These are phyloP conservation scores for Akanthomyces uredinophilus DNA, from an alignment of 2,329 filamentous ascomycete species.

Conservation along the genomic window DNA sequence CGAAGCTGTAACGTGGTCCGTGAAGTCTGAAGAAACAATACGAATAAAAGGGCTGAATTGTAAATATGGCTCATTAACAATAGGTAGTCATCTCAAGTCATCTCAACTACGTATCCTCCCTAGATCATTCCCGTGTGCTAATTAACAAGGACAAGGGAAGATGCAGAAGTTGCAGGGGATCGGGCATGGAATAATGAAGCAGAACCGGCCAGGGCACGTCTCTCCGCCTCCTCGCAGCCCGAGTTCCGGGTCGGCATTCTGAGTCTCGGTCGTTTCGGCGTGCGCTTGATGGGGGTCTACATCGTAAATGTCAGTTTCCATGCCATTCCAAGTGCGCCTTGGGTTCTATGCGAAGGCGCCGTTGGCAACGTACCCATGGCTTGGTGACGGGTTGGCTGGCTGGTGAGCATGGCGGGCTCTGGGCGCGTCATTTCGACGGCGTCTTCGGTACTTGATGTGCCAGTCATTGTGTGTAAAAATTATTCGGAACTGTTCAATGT, in stretches of 20 bases:
- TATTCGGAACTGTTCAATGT: too few species aligned
- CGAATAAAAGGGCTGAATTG: neutral
- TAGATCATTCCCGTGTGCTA: neutral
- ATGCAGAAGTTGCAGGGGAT: conserved; percentile 33
- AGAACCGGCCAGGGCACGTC: conserved; percentile 31
- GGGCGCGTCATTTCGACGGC: neutral
- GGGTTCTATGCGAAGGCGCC: neutral
- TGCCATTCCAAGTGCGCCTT: neutral
- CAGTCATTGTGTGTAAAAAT: neutral
- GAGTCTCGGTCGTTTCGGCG: conserved; percentile 18
- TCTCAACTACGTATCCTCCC: neutral
- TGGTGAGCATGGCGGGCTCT: conserved; percentile 2
- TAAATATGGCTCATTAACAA: neutral
- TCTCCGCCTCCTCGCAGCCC: conserved; percentile 25
- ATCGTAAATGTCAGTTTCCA: neutral
- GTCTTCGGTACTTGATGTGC: neutral
- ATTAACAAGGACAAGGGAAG: conserved; percentile 24
- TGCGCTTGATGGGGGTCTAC: conserved; percentile 20
- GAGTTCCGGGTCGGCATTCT: conserved; percentile 2
- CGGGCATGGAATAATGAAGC: conserved; percentile 34
- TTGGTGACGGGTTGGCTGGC: conserved; percentile 8
- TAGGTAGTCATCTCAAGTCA: neutral
- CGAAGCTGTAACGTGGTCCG: neutral
- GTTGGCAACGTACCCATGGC: conserved; percentile 4
- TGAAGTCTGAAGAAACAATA: neutral